Evolutionary conservation across 2,329 filamentous ascomycete genomes (phyloP), one percentile per base, ranked within the genome.

Genomic region (Arthroderma sp.): DNA sequence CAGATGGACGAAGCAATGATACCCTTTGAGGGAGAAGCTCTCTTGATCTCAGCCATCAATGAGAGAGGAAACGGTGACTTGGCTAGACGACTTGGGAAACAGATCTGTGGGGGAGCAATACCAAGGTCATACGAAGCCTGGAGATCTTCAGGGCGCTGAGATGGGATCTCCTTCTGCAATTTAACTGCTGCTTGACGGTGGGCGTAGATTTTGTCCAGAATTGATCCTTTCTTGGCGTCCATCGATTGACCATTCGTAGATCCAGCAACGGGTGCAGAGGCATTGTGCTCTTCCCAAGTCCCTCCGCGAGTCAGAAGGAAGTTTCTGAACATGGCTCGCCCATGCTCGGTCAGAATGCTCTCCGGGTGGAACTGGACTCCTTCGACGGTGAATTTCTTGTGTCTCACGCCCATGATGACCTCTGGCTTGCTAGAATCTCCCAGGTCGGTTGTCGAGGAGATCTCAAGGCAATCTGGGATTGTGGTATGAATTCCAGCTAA

Each of bases 311-410:
- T 85, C 58, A 79, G 80, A 60, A 98, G 74, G 70, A 98, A 98
- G 72, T 97, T 98, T 67, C 83, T 85, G 68, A 98, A 82, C 88
- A 98, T 96, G 37, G 81, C 74, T 37, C 91, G 84, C 2, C 94
- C 93, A 59, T 93, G 83, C 49, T 87, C 89, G 0, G 91, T 96
- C 55, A 98, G 76, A 58, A 98, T 98, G 70, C 91, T 97, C 73
- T 98, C 93, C 0, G 93, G 93, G 65, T 98, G 93, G 66, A 97
- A 98, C 68, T 98, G 93, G 15, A 98, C 93, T 41, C 91, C 93
- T 71, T 98, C 93, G n/a, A 97, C 79, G 1, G 88, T 81, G 66
- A 85, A 87, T 67, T 93, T 82, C 75, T 91, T 95, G 76, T 98
- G 93, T 49, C 93, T 85, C 49, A 98, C 87, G 51, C 93, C 93